Conservation (phyloP, 1,284 basidiomycete species). For the Ustilago nuda region DNA sequence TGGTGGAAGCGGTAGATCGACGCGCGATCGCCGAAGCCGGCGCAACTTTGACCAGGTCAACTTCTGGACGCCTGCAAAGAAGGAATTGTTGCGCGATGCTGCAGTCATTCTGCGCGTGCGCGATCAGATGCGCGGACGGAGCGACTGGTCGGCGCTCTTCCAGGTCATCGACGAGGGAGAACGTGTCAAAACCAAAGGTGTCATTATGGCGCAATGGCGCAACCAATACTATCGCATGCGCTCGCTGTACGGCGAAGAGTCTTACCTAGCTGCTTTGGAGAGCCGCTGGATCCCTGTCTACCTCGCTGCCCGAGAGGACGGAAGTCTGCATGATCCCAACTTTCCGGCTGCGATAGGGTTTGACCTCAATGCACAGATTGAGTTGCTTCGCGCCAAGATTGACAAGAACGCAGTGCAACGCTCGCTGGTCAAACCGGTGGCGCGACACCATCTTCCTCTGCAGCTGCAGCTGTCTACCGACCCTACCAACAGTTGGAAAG, state of each 20-base stretch:
- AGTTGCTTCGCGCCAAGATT: slow-evolving; percentile 81
- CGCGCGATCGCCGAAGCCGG: slow-evolving; percentile 25
- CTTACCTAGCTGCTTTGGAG: slow-evolving; percentile 82
- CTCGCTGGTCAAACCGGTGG: slow-evolving; percentile 40
- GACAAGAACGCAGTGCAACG: slow-evolving; percentile 77
- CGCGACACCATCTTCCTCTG: slow-evolving; percentile 38
- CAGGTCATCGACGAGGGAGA: slow-evolving; percentile 72
- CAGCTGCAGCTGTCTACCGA: slow-evolving; percentile 13
- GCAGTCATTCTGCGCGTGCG: slow-evolving; percentile 84
- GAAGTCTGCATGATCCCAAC: slow-evolving; percentile 79
- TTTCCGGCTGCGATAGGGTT: slow-evolving; percentile 79
- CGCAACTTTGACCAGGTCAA: slow-evolving; percentile 19
- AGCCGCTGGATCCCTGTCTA: slow-evolving; percentile 83
- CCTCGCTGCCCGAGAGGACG: slow-evolving; percentile 77
- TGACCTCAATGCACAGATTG: slow-evolving; percentile 77
- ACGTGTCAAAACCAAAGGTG: slow-evolving; percentile 76
- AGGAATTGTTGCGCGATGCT: slow-evolving; percentile 85
- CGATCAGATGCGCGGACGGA: slow-evolving; percentile 74
- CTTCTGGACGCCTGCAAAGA: slow-evolving; percentile 82
- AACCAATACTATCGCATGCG: slow-evolving; percentile 74
- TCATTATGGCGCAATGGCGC: slow-evolving; percentile 71
- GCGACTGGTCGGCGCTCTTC: slow-evolving; percentile 79
- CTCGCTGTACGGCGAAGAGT: slow-evolving; percentile 77
- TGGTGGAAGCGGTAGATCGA: neutral
- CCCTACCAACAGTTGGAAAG: slow-evolving; percentile 48